Evolutionary conservation across 1,139 yeast species (phyloP), one percentile per base, ranked within the genome.

Genomic region (Yamadazyma sp.): DNA sequence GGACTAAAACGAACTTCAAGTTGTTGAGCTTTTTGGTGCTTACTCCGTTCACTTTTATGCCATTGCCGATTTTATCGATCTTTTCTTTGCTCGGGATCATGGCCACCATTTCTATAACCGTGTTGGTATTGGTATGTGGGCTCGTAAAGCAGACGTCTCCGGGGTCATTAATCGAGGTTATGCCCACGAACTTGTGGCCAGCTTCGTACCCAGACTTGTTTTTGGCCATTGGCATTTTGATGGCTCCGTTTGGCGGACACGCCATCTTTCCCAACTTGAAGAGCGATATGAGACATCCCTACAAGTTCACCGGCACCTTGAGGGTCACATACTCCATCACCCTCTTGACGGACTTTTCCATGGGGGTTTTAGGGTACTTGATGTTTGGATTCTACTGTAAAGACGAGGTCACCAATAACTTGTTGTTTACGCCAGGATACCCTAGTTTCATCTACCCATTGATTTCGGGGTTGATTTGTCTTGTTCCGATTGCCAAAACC

Each of bases 401-500:
- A 48, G 94, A 87, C 53, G 97, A 90, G 59, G 78, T 90, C 47
- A 88, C 97, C 5, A 86, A 82, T 53, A 86, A 82, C 54, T 71
- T 90, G 18, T 62, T 90, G 37, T 56, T 73, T 18, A 82, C 88
- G 1, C 61, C 73, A 6, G 95, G 95, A 0, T 88, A 86, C 52
- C 96, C 97, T 0, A 42, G 55, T 1, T 78, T 81, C 70, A 67
- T 85, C 8, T 78, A 81, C 41, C 77, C 79, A 3, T 52, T 80
- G 26, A 73, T 90, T 37, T 84, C 92, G 38, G 73, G 75, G 0
- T 64, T 87, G 34, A 85, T 89, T 67, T 86, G 95, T 28, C 53
- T 89, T 29, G 79, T 90, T 20, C 97, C 97, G 1, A 61, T 89
- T 31, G 89, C 96, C 1, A 90, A 90, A 55, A 79, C 92, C 1